Conservation (phyloP, 495 filamentous ascomycete species). For the Penicillium cinerascens region DNA sequence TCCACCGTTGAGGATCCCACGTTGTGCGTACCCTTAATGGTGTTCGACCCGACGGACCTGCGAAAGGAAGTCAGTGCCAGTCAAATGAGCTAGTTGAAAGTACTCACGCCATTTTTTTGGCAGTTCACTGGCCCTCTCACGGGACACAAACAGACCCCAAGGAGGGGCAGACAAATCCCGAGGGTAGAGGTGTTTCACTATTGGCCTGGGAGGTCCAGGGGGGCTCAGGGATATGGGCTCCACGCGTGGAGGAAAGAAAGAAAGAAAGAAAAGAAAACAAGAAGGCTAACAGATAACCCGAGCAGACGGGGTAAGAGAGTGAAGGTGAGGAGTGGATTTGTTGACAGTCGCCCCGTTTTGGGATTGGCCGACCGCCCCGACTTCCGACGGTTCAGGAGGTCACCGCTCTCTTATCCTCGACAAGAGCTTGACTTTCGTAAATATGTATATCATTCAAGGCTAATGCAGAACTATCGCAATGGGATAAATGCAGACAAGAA, state of each 20-base stretch:
- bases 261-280: not conserved
- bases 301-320: not conserved
- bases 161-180: constrained; percentile 27
- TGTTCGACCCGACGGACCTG: constrained; percentile 52
- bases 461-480: constrained; percentile 18
- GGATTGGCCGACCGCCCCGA: constrained; percentile 18
- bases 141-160: constrained; percentile 19
- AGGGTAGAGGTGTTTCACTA: constrained; percentile 10
- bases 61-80: constrained; percentile 9
- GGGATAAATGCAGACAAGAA: constrained; percentile 6
- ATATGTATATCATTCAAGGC: not conserved
- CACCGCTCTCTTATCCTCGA: not conserved
- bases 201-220: constrained; percentile 26
- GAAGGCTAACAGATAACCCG: not conserved
- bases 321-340: constrained; percentile 15
- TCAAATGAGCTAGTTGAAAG: constrained; percentile 2
- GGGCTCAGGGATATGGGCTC: constrained; percentile 13
- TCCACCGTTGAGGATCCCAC: constrained; percentile 1
- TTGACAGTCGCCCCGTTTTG: constrained; percentile 16
- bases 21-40: constrained; percentile 63
- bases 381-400: not conserved
- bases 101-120: constrained; percentile 53
- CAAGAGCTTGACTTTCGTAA: not conserved
- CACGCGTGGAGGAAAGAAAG: not conserved
- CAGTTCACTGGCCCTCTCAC: constrained; percentile 4